Conservation (phyloP, 352 stramenopile species). For the Phytophthora agathidicida region DNA sequence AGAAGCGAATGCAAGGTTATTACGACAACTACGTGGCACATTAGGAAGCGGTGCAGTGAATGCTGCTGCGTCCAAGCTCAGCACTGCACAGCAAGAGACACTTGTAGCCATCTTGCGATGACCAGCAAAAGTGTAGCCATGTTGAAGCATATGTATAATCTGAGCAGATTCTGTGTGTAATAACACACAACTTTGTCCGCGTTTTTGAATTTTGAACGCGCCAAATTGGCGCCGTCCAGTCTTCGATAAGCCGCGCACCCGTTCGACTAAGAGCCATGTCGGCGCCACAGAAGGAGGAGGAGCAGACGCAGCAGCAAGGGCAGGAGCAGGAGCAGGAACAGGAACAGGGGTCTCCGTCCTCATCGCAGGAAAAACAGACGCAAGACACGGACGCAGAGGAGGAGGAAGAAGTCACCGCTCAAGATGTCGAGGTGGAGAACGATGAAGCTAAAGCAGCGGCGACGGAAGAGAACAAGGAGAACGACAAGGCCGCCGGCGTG, state of each 20-base stretch:
- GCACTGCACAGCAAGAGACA: slow-evolving; percentile 57
- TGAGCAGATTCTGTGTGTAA: neutral
- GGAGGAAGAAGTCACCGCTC: neutral
- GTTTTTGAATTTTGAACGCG: slow-evolving; percentile 27
- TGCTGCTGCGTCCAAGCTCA: slow-evolving; percentile 50
- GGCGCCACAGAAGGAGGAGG: slow-evolving; percentile 2
- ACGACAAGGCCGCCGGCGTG: neutral
- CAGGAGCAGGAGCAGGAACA: neutral
- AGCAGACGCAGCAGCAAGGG: slow-evolving; percentile 4
- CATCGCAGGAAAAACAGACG: neutral
- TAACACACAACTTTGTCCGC: slow-evolving; percentile 3
- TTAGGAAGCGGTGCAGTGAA: slow-evolving; percentile 26
- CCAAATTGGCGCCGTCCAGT: slow-evolving; percentile 21
- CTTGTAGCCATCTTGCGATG: slow-evolving; percentile 51
- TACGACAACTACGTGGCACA: slow-evolving; percentile 35
- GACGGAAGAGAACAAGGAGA: neutral
- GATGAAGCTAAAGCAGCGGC: slow-evolving; percentile 1
- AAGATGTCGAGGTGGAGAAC: neutral
- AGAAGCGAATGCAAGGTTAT: slow-evolving; percentile 55
- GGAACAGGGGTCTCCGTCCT: neutral
- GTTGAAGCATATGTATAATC: neutral
- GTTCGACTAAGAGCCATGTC: slow-evolving; percentile 12
- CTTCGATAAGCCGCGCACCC: slow-evolving; percentile 2
- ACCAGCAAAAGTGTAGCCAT: slow-evolving; percentile 20
- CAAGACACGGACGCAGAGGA: slow-evolving; percentile 18